phyloP scores from a whole-genome alignment of 1,284 basidiomycete species.

The Exobasidium cylindrosporum region DNA sequence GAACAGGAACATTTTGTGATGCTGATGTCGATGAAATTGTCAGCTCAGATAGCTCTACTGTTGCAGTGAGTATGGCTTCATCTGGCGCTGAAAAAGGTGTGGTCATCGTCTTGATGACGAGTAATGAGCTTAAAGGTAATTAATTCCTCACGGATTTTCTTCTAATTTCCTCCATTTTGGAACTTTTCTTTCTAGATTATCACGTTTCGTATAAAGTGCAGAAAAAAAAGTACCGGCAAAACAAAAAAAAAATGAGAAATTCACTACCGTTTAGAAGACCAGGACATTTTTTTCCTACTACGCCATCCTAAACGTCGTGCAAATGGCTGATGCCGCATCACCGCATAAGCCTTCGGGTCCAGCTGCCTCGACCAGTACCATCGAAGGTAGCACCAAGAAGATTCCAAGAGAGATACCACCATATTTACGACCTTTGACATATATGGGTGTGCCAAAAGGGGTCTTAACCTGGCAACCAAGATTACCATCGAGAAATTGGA shows the following conservation, averaged over 20 bases:
- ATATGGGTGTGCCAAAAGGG: conserved; percentile 58
- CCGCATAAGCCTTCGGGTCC: not conserved
- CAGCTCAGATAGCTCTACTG: conserved; percentile 34
- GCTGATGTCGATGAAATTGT: conserved; percentile 37
- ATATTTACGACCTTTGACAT: conserved; percentile 55
- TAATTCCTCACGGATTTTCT: too few relatives aligned
- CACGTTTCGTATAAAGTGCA: not conserved
- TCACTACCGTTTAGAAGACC: not conserved
- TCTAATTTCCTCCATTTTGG: not conserved
- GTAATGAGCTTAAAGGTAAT: too few relatives aligned
- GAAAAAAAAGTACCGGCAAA: not conserved
- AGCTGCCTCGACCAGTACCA: not conserved
- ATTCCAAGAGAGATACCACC: conserved; percentile 28
- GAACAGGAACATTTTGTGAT: conserved; percentile 18
- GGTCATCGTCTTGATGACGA: not conserved
- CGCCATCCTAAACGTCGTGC: not conserved
- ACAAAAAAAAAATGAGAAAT: not conserved
- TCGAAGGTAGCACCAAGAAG: not conserved
- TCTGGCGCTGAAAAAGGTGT: conserved; percentile 39
- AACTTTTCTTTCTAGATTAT: not conserved
- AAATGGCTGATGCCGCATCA: not conserved
- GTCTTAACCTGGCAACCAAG: conserved; percentile 58
- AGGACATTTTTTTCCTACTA: not conserved
- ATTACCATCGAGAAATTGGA: conserved; percentile 86
- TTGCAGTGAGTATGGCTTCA: conserved; percentile 43